Conservation (phyloP, 2,329 filamentous ascomycete genomes). For the Trichophyton verrucosum region DNA sequence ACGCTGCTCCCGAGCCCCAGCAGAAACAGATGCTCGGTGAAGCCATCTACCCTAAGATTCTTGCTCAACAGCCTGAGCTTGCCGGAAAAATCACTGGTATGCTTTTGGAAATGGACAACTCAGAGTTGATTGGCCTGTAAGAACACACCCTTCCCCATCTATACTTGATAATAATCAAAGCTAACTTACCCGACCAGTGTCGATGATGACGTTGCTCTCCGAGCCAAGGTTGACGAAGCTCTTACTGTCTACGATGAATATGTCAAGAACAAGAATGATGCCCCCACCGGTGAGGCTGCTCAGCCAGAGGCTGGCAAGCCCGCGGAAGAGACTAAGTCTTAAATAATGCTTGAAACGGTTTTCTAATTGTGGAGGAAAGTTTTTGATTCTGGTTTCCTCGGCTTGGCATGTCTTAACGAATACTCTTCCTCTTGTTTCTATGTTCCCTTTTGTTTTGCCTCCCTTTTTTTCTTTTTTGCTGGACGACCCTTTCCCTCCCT, state of each 20-base stretch:
- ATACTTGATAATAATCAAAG: not conserved
- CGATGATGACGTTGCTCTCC: slow-evolving; percentile 76
- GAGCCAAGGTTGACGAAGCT: slow-evolving; percentile 93
- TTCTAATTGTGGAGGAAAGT: slow-evolving; percentile 7
- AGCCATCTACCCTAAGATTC: slow-evolving; percentile 96
- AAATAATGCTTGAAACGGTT: slow-evolving; percentile 6
- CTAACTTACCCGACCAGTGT: slow-evolving; percentile 44
- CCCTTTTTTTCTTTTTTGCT: not conserved
- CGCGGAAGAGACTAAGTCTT: slow-evolving; percentile 24
- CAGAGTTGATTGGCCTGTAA: slow-evolving; percentile 89
- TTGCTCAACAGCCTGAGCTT: slow-evolving; percentile 82
- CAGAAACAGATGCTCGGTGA: slow-evolving; percentile 99
- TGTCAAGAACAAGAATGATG: slow-evolving; percentile 65
- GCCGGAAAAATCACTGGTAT: slow-evolving; percentile 99
- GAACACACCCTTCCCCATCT: slow-evolving; percentile 31
- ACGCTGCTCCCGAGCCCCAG: slow-evolving; percentile 50
- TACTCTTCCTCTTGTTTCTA: slow-evolving; percentile 8
- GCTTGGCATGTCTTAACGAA: slow-evolving; percentile 12
- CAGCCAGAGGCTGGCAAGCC: slow-evolving; percentile 35
- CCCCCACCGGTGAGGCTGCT: slow-evolving; percentile 28
- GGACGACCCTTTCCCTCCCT: not conserved
- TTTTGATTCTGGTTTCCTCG: slow-evolving; percentile 10
- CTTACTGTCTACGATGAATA: slow-evolving; percentile 97
- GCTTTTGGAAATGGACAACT: slow-evolving; percentile 98
- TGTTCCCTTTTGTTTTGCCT: not conserved